Base-by-base conservation (phyloP, 2,329 filamentous ascomycete species). In the Fonsecaea multimorphosa region DNA sequence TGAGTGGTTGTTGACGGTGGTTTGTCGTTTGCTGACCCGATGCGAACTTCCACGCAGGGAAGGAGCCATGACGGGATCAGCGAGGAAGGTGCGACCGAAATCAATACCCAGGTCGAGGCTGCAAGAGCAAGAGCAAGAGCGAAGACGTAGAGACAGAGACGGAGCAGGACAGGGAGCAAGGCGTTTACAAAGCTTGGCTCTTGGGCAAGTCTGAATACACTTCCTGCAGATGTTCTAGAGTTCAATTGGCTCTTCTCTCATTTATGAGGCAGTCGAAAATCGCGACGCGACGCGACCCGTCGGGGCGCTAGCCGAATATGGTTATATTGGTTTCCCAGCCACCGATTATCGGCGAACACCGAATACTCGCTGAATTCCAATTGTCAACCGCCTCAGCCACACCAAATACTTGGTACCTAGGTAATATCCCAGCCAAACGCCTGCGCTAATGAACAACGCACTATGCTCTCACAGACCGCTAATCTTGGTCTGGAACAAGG, bases 311-410 rank as follows among this genome's bases (percentile, higher is more conserved):
- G 16, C 53, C 61, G 19, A 27, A 63, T 63, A 55, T 29, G 64
- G 67, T 46, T 63, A 70, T 63, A 71, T 71, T 71, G 62, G 38
- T 60, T 67, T 52, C 24, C 62, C 67, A 70, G 67, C 68, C 67
- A 60, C 31, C 29, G 24, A 38, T 49, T 49, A 27, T 49, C 44
- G 44, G 38, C 38, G 8, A 24, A 49, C 19, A 12, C 8, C 38
- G 38, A 40, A 7, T 40, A n/a, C 8, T 19, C 14, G 14, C 11
- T n/a, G 16, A 34, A 34, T n/a, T 31, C 22, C 49, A 46, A n/a
- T 44, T 11, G 16, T 16, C 19, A n/a, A n/a, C 38, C 19, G 16
- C 16, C 38, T 44, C 36, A 16, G 22, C 57, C n/a, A 31, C 32
- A 40, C 61, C 16, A 24, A 29, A 34, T 31, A 31, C 29, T n/a